Base-by-base conservation (phyloP, 352 stramenopile genomes). In the Aphanomyces stellatus region DNA sequence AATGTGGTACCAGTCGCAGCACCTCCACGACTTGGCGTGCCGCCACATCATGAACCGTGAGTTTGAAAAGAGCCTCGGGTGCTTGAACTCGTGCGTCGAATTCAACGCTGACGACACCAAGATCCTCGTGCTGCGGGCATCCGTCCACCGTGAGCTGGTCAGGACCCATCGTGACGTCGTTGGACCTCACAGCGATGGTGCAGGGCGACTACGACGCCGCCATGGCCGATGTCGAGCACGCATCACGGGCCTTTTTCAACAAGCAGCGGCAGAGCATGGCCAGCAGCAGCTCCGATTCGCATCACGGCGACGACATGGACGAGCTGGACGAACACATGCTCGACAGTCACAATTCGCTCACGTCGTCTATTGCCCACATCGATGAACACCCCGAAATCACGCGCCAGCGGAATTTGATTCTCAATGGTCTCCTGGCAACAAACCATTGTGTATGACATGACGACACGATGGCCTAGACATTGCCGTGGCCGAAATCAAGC, bases 21-120 rank as follows among this genome's bases (percentile, higher is more conserved):
- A 78, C n/a, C 80, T 91, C 33, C 90, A 89, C 66, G 81, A 84
- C 3, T 65, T 81, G 34, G 85, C 85, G 25, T 79, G 81, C 48
- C 72, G 62, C 17, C 75, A 88, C 53, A 24, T 88, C 46, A 74
- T 94, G 53, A 65, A 75, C 5, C 72, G 70, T 2, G 69, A 88
- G 25, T 86, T 80, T 51, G 30, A 72, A 7, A 77, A 83, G 3
- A 83, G 77, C 7, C 87, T 92, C 62, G 74, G 83, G 35, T 83
- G 75, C n/a, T 71, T 94, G 11, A 84, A 73, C 27, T 85, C 74
- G 41, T 82, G 82, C 19, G 76, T 79, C 37, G 79, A 88, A 67
- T 83, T 94, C 60, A 79, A 78, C 0, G 79, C 83, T 1, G 76
- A 84, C 10, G 85, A 91, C 53, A 77, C 79, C 17, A 82, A 83